Evolutionary conservation across 345 rosid genomes (phyloP).

Genomic region (Nasturtium officinale): DNA sequence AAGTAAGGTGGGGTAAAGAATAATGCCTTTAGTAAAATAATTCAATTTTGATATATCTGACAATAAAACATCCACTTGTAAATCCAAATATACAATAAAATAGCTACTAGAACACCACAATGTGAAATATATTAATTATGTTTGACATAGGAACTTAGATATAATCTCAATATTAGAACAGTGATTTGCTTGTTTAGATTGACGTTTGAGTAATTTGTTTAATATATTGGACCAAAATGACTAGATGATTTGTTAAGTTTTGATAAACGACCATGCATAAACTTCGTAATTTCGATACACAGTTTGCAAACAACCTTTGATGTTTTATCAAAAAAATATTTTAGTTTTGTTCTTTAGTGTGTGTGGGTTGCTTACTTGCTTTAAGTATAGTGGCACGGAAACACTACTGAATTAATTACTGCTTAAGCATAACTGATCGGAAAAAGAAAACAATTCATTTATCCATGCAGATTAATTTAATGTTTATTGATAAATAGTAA

Average conservation of each 20-base stretch:
- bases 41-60: not conserved
- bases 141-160: not conserved
- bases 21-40: not conserved
- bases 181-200: not conserved
- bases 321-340: not conserved
- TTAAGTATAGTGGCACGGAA: not conserved
- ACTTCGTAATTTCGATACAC: not conserved
- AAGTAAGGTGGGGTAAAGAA: not conserved
- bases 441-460: constrained; percentile 30
- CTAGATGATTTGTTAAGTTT: not conserved
- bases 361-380: not conserved
- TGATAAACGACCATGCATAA: not conserved
- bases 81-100: not conserved
- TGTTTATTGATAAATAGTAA: not conserved
- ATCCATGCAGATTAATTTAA: constrained; percentile 25
- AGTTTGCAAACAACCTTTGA: not conserved
- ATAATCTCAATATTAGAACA: not conserved
- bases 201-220: not conserved
- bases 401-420: not conserved
- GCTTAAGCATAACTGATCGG: constrained; percentile 21
- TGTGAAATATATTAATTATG: not conserved
- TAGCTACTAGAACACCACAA: not conserved
- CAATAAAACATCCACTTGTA: not conserved
- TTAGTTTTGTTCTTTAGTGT: no score
- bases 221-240: not conserved